Conservation (phyloP, 805 yeast genomes). For the Kodamaea jinghongensis region DNA sequence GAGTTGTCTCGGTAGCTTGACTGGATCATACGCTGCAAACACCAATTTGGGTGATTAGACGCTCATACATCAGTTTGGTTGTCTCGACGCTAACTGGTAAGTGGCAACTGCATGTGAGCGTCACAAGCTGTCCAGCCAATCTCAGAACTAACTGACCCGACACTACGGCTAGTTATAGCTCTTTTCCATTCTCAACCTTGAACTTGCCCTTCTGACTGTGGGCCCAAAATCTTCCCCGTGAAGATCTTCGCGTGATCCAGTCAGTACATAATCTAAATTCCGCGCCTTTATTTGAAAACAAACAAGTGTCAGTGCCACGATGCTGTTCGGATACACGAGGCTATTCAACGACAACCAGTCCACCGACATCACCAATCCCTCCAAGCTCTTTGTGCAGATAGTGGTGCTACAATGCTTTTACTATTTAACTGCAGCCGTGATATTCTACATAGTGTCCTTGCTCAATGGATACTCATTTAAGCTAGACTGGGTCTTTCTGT, state of each 20-base stretch:
- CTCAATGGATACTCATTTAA: conserved; percentile 70
- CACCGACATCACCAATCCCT: conserved; percentile 31
- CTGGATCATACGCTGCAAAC: too few relatives aligned
- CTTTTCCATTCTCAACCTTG: too few relatives aligned
- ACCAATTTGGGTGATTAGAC: too few relatives aligned
- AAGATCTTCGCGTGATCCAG: not conserved
- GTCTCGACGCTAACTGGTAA: too few relatives aligned
- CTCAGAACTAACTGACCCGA: too few relatives aligned
- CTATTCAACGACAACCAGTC: conserved; percentile 23
- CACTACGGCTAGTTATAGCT: too few relatives aligned
- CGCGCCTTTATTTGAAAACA: not conserved
- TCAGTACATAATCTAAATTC: not conserved
- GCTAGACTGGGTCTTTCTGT: conserved; percentile 72
- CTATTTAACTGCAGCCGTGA: conserved; percentile 65
- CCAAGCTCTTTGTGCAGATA: conserved; percentile 59
- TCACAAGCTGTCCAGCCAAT: too few relatives aligned
- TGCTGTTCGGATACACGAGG: conserved; percentile 16
- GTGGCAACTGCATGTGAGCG: too few relatives aligned
- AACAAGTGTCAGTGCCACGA: not conserved
- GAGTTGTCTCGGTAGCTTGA: too few relatives aligned
- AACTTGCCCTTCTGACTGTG: too few relatives aligned
- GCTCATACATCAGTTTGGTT: too few relatives aligned
- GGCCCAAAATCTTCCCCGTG: too few relatives aligned
- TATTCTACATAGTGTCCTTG: conserved; percentile 63
- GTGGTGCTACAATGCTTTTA: conserved; percentile 74